Base-by-base conservation (phyloP, 2,329 filamentous ascomycete genomes). In the Zasmidium angulare region DNA sequence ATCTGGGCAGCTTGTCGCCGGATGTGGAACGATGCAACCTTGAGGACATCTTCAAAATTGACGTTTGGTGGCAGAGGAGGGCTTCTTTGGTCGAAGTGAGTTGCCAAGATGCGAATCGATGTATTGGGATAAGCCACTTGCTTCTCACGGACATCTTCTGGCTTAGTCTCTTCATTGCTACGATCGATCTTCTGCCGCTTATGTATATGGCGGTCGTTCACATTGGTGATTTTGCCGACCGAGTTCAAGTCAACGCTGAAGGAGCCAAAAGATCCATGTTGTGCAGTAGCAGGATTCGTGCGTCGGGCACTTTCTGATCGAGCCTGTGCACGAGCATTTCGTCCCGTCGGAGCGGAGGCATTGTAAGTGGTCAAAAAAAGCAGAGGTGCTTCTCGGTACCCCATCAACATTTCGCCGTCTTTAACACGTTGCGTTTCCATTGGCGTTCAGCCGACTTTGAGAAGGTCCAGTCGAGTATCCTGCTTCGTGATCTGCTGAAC, bases 21-120 rank as follows among this genome's bases (percentile, higher is more conserved):
- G 20, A 62, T 62, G 24, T 62, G 60, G 26, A 62, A 62, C 23
- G 60, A 50, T 12, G 60, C 60, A 3, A 62, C 60, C 40, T 54
- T 55, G 29, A 62, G 50, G 11, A 59, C 56, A 24, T 56, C 48
- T n/a, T 59, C 56, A 21, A 62, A 46, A 23, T 62, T 56, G 26
- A 56, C 47, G 31, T 55, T 55, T 2, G 59, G 55, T 22, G 55
- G 50, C 40, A 61, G 31, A 12, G 52, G 31, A 12, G 55, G 46
- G 47, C 55, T 53, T 4, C 55, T 43, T 19, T 48, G 53, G 2
- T 47, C 50, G 19, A 61, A 58, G 9, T 61, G 55, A 10, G 29
- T 31, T 0, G 52, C 40, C 22, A 61, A 19, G 19, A 58, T 55
- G 2, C 55, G 51, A 19, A 43, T 43, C 6, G 36, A 43, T 17